phyloP scores from a whole-genome alignment of 2,329 filamentous ascomycete genomes.

The Diplocarpon mali region DNA sequence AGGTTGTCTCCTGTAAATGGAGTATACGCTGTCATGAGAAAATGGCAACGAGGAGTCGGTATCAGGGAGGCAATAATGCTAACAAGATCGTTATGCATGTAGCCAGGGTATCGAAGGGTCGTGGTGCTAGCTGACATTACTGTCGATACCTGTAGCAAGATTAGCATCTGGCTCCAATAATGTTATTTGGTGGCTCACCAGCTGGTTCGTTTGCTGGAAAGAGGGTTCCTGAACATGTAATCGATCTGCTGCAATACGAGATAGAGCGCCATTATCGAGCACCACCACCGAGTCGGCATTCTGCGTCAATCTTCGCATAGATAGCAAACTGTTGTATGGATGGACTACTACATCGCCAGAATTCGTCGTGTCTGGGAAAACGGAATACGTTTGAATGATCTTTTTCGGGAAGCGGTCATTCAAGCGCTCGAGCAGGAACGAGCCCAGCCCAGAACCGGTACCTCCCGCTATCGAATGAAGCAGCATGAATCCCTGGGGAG shows the following conservation, averaged over 20 bases:
- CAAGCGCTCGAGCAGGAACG: slow-evolving; percentile 85
- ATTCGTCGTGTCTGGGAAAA: slow-evolving; percentile 89
- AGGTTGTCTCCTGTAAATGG: slow-evolving; percentile 95
- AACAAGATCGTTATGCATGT: slow-evolving; percentile 99
- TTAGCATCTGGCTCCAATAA: slow-evolving; percentile 6
- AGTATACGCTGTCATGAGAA: slow-evolving; percentile 96
- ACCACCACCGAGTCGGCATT: slow-evolving; percentile 98
- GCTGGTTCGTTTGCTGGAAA: slow-evolving; percentile 94
- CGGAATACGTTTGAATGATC: slow-evolving; percentile 97
- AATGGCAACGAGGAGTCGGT: slow-evolving; percentile 91
- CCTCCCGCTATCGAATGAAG: slow-evolving; percentile 96
- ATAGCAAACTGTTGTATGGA: slow-evolving; percentile 92
- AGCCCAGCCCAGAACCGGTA: slow-evolving; percentile 90
- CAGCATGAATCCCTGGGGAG: slow-evolving; percentile 83
- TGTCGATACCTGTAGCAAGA: slow-evolving; percentile 59
- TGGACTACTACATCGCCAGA: slow-evolving; percentile 89
- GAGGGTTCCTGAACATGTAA: slow-evolving; percentile 92
- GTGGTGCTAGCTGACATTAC: slow-evolving; percentile 99
- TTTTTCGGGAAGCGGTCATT: slow-evolving; percentile 99
- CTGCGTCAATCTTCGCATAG: slow-evolving; percentile 82
- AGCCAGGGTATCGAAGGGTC: slow-evolving; percentile 90
- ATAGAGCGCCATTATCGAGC: slow-evolving; percentile 87
- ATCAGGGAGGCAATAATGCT: slow-evolving; percentile 94
- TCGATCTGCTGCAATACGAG: slow-evolving; percentile 85
- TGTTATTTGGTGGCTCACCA: slow-evolving; percentile 36